Evolutionary conservation across 23 red algal species (phyloP), one percentile per base, ranked within the genome.

Genomic region (Gracilaria domingensis): DNA sequence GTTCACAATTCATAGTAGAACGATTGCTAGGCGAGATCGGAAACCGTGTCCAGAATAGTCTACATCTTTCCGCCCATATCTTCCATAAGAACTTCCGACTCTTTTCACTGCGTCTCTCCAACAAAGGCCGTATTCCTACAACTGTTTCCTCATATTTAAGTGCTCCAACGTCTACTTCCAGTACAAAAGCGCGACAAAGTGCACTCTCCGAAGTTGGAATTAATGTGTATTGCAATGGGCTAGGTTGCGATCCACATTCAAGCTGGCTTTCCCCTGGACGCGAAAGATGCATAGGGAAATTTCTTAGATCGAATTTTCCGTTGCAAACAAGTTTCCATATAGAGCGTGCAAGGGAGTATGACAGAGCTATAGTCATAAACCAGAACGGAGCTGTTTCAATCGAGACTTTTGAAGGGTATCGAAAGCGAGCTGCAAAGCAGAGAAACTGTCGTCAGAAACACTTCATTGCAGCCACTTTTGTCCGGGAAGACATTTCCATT

Each of bases 21-120:
- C 32, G 73, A 3, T n/a, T 78, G 3, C 25, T 78, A 2, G 73
- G 73, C 9, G 73, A 78, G 38, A 78, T 54, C 9, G 73, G 73
- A 28, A 47, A 29, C 17, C 73, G 38, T 7, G 37, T 49, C 29
- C 38, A 49, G n/a, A 28, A 47, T 11, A 47, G 34, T 12, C 25
- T 38, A 12, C 4, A 78, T 47, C n/a, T 54, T 50, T 29, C 11
- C 9, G 24, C 73, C 4, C 40, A 78, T 25, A 50, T 78, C 11
- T 78, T 78, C 18, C 38, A 78, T 38, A 78, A 78, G 18, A 47
- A 78, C 48, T 50, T 78, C 18, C 29, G 38, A 54, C 39, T 78
- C 9, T 50, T 78, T 49, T 8, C 73, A 38, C 2, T 78, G 21
- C 29, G 39, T 14, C 34, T 49, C 9, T 11, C 62, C 13, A 67